Conservation (phyloP, 345 rosid species). For the Linum tenue region DNA sequence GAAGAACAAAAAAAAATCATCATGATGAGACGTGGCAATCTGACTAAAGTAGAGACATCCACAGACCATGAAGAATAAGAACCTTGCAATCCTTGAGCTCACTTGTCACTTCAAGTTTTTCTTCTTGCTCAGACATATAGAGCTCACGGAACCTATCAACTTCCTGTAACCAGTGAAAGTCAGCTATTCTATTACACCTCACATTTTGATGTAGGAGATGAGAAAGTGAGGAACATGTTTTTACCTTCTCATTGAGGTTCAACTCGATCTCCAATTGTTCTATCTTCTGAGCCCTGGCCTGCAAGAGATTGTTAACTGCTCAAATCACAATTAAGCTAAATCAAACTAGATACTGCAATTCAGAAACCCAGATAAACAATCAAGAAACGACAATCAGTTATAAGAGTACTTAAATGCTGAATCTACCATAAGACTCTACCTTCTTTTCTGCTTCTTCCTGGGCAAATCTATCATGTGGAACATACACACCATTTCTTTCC, state of each 20-base stretch:
- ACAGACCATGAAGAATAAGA: slow-evolving; percentile 4
- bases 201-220: background rate
- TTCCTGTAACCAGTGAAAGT: slow-evolving; percentile 42
- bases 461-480: slow-evolving; percentile 71
- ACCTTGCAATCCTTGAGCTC: slow-evolving; percentile 71
- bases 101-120: slow-evolving; percentile 49
- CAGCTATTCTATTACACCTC: slow-evolving; percentile 1
- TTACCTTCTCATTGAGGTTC: slow-evolving; percentile 47
- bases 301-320: slow-evolving; percentile 8
- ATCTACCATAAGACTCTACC: slow-evolving; percentile 26
- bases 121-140: slow-evolving; percentile 60
- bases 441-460: slow-evolving; percentile 91
- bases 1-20: slow-evolving; percentile 16
- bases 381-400: background rate
- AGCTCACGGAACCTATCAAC: slow-evolving; percentile 50
- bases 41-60: slow-evolving; percentile 6
- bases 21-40: slow-evolving; percentile 8
- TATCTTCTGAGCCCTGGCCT: slow-evolving; percentile 67
- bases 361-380: background rate
- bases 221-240: slow-evolving; percentile 2
- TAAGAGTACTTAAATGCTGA: background rate
- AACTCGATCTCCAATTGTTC: slow-evolving; percentile 74
- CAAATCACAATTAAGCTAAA: slow-evolving; percentile 7
- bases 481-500: slow-evolving; percentile 80
- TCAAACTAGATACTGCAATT: background rate